These are phyloP conservation scores for Allium sativum DNA, from an alignment of 106 monocot species.

Conservation along the genomic window DNA sequence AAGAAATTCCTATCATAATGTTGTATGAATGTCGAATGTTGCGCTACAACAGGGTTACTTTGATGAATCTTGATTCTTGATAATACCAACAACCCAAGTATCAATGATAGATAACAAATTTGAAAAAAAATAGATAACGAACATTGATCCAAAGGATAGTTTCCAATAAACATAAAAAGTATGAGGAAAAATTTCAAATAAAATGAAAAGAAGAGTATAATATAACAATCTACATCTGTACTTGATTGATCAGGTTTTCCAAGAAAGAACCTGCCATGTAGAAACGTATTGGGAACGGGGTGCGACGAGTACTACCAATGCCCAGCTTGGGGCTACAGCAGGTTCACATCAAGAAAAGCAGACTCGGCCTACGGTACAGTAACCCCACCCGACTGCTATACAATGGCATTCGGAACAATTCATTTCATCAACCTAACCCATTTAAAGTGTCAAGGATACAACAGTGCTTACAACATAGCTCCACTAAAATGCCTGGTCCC, in stretches of 20 bases:
- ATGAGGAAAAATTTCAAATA: too few species aligned
- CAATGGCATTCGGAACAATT: slow-evolving; percentile 36
- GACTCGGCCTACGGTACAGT: slow-evolving; percentile 15
- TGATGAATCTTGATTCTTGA: too few species aligned
- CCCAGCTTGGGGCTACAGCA: slow-evolving; percentile 46
- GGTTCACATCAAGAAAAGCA: slow-evolving; percentile 5
- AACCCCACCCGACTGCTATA: slow-evolving; percentile 51
- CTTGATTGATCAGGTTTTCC: slow-evolving; percentile 38
- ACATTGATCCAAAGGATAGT: too few species aligned
- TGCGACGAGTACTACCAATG: slow-evolving; percentile 70
- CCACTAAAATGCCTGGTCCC: slow-evolving; percentile 37
- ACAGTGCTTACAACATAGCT: slow-evolving; percentile 73
- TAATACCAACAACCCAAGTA: too few species aligned
- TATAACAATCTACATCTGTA: too few species aligned
- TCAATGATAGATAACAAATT: too few species aligned
- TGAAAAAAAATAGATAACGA: too few species aligned
- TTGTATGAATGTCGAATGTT: too few species aligned
- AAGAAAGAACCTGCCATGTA: slow-evolving; percentile 45
- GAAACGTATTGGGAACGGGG: slow-evolving; percentile 68
- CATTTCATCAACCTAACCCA: slow-evolving; percentile 49
- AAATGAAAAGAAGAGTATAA: too few species aligned
- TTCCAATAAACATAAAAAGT: too few species aligned
- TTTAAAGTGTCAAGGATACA: slow-evolving; percentile 72
- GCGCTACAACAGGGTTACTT: too few species aligned
- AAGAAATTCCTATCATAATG: too few species aligned